Evolutionary conservation across 768 basidiomycete species (phyloP).

Genomic region (Crepidotus variabilis): DNA sequence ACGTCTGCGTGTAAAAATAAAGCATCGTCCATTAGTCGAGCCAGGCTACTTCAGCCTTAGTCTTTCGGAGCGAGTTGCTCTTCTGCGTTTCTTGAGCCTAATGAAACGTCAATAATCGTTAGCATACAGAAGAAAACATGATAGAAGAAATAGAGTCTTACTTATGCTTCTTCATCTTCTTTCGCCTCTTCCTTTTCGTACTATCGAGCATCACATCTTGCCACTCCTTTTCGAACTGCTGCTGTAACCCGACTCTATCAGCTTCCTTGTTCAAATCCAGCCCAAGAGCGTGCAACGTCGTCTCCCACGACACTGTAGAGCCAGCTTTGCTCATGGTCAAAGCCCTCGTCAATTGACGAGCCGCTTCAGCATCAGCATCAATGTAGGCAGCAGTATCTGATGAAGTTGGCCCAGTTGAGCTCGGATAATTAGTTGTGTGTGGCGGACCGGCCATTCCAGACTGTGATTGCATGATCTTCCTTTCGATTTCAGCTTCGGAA

Average conservation of each 20-base stretch:
- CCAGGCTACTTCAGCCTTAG: constrained; percentile 17
- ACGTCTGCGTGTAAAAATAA: background rate
- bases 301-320: constrained; percentile 64
- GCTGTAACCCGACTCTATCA: constrained; percentile 46
- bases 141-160: constrained; percentile 36
- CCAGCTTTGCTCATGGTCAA: constrained; percentile 66
- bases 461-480: constrained; percentile 16
- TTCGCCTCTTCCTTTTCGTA: constrained; percentile 77
- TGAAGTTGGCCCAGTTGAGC: background rate
- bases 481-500: constrained; percentile 9
- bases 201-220: constrained; percentile 73
- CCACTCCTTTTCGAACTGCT: constrained; percentile 56
- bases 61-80: constrained; percentile 43
- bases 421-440: background rate
- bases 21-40: background rate
- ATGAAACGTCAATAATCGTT: constrained; percentile 2
- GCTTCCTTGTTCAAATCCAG: constrained; percentile 48
- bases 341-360: constrained; percentile 73
- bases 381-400: constrained; percentile 41
- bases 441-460: constrained; percentile 20
- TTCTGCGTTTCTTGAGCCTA: constrained; percentile 89
- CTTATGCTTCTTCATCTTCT: constrained; percentile 99
- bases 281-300: constrained; percentile 60
- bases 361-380: constrained; percentile 78
- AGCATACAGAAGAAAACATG: background rate